phyloP scores from a whole-genome alignment of 2,329 filamentous ascomycete genomes.

The Fusarium ambrosium region DNA sequence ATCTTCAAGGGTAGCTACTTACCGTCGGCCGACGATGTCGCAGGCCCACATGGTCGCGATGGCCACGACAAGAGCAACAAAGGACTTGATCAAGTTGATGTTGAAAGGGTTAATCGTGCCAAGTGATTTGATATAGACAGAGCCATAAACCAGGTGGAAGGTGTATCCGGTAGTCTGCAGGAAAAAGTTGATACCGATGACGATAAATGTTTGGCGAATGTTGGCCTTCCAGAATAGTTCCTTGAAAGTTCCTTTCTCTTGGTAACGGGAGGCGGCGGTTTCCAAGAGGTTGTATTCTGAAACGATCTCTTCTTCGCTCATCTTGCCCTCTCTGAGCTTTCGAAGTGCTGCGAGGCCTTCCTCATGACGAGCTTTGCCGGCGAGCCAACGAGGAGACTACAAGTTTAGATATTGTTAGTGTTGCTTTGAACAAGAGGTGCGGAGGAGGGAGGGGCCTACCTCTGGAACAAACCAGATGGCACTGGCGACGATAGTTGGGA shows the following conservation, averaged over 20 bases:
- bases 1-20: too few species aligned
- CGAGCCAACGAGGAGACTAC: slow-evolving; percentile 48
- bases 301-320: slow-evolving; percentile 41
- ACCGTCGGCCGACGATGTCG: not conserved
- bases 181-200: not conserved
- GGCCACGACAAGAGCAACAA: not conserved
- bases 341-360: slow-evolving; percentile 42
- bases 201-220: not conserved
- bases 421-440: too few species aligned
- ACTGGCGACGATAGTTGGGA: slow-evolving; percentile 48
- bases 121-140: not conserved
- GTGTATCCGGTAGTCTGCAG: not conserved
- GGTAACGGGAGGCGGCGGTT: slow-evolving; percentile 40
- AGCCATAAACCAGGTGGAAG: not conserved
- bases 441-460: not conserved
- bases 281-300: slow-evolving; percentile 25
- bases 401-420: not conserved
- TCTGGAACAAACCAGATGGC: slow-evolving; percentile 48
- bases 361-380: slow-evolving; percentile 43
- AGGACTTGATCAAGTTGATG: not conserved
- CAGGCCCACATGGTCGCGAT: not conserved
- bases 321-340: slow-evolving; percentile 38
- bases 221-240: slow-evolving; percentile 27
- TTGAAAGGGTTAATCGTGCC: not conserved
- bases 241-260: slow-evolving; percentile 35